Evolutionary conservation across 2,329 filamentous ascomycete species (phyloP).

Genomic region (Lachnellula arida): DNA sequence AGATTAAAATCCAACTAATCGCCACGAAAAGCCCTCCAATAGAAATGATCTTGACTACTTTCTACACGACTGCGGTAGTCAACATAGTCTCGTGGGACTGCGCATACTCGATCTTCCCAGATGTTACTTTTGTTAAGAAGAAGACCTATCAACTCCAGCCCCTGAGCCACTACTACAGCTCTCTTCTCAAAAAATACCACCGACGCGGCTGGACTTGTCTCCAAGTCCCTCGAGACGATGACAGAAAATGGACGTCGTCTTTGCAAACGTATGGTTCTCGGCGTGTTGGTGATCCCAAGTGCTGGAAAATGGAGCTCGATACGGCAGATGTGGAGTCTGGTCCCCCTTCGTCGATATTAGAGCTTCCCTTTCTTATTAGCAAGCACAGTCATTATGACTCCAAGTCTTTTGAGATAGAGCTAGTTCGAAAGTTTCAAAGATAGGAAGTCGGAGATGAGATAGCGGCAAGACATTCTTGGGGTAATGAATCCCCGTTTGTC

Average conservation of each 20-base stretch:
- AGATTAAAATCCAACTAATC: background rate
- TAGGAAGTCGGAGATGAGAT: too few species aligned
- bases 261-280: background rate
- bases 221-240: background rate
- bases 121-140: background rate
- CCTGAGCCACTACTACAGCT: background rate
- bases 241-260: background rate
- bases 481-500: too few species aligned
- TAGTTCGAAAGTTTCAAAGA: too few species aligned
- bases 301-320: conserved; percentile 1
- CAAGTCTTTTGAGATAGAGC: too few species aligned
- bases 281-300: background rate
- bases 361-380: background rate
- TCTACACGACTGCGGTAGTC: background rate
- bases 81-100: conserved; percentile 3
- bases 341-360: background rate
- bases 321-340: background rate
- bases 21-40: background rate
- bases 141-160: background rate
- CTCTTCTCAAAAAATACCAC: background rate
- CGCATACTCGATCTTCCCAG: conserved; percentile 1
- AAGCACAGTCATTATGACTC: too few species aligned
- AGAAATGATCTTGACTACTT: background rate
- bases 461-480: too few species aligned
- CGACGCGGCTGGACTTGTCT: background rate